A percentile compares a stretch with the other conserved stretches of the same genome.
These are phyloP conservation scores for Candida caryicola DNA, from an alignment of 805 yeast species.

Conservation along the genomic window DNA sequence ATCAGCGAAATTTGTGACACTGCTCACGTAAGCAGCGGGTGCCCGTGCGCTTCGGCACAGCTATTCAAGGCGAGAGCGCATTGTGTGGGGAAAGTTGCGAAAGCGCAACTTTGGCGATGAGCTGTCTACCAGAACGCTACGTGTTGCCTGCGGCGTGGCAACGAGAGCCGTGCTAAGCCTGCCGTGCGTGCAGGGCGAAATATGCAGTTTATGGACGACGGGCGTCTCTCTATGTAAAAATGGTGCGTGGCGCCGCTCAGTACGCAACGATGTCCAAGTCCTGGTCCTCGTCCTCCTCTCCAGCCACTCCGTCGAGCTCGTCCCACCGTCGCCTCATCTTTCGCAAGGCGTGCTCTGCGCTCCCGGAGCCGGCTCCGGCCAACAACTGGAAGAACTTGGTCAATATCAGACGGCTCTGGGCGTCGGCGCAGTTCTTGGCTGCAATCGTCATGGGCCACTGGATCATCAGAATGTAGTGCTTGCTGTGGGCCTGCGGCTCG, in stretches of 20 bases:
- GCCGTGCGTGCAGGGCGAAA: too few relatives aligned
- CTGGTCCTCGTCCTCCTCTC: conserved; percentile 14
- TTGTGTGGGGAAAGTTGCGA: too few relatives aligned
- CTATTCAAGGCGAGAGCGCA: too few relatives aligned
- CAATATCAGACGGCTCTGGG: conserved; percentile 33
- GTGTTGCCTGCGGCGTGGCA: too few relatives aligned
- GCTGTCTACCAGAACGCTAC: too few relatives aligned
- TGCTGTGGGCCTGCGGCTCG: conserved; percentile 17
- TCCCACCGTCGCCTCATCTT: conserved; percentile 31
- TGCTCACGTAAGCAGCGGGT: conserved; percentile 3
- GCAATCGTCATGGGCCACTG: conserved; percentile 56
- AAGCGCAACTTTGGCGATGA: too few relatives aligned
- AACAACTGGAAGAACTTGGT: conserved; percentile 41
- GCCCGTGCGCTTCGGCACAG: too few relatives aligned
- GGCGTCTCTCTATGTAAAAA: too few relatives aligned
- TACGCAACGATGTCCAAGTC: conserved; percentile 35
- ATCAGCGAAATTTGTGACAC: conserved; percentile 2
- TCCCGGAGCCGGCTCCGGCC: conserved; percentile 47
- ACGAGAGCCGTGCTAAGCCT: too few relatives aligned
- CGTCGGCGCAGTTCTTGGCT: conserved; percentile 42
- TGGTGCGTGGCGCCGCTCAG: conserved; percentile 12
- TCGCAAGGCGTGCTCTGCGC: conserved; percentile 41
- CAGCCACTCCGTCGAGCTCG: conserved; percentile 14
- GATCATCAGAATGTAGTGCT: conserved; percentile 43
- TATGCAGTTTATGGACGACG: too few relatives aligned